Conservation (phyloP, 1,284 basidiomycete genomes). For the Jaminaea rosea region DNA sequence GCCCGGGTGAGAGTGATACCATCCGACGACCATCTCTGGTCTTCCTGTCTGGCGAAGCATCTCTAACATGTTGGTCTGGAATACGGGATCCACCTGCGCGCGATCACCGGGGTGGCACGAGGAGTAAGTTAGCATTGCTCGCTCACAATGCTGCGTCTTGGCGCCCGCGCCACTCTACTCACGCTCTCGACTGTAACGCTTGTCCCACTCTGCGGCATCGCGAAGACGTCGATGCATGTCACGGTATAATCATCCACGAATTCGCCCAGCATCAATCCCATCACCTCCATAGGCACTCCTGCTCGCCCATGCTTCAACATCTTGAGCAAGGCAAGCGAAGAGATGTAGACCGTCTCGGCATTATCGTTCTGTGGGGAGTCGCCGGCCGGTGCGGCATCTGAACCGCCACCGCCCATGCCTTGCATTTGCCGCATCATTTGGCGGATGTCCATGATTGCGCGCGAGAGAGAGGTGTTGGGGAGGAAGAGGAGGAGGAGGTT, state of each 20-base stretch:
- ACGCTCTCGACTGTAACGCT: slow-evolving; percentile 96
- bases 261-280: slow-evolving; percentile 98
- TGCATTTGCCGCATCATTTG: slow-evolving; percentile 36
- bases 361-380: slow-evolving; percentile 49
- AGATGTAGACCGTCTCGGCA: slow-evolving; percentile 46
- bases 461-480: neutral
- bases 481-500: neutral
- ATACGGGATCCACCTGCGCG: slow-evolving; percentile 91
- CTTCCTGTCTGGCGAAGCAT: slow-evolving; percentile 99
- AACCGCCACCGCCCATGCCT: slow-evolving; percentile 25
- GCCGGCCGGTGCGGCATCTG: slow-evolving; percentile 16
- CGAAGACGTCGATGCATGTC: slow-evolving; percentile 94
- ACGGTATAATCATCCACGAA: slow-evolving; percentile 88
- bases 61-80: slow-evolving; percentile 96
- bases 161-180: too few species aligned
- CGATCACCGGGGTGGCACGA: too few species aligned
- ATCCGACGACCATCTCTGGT: slow-evolving; percentile 97
- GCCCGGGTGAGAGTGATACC: slow-evolving; percentile 99
- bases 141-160: too few species aligned
- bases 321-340: slow-evolving; percentile 49
- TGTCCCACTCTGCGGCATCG: slow-evolving; percentile 98
- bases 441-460: slow-evolving; percentile 32
- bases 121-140: too few species aligned
- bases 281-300: slow-evolving; percentile 99
- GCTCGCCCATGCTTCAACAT: slow-evolving; percentile 99